These are phyloP conservation scores for Calonectria pauciramosa DNA, from an alignment of 2,329 filamentous ascomycete species.

Conservation along the genomic window DNA sequence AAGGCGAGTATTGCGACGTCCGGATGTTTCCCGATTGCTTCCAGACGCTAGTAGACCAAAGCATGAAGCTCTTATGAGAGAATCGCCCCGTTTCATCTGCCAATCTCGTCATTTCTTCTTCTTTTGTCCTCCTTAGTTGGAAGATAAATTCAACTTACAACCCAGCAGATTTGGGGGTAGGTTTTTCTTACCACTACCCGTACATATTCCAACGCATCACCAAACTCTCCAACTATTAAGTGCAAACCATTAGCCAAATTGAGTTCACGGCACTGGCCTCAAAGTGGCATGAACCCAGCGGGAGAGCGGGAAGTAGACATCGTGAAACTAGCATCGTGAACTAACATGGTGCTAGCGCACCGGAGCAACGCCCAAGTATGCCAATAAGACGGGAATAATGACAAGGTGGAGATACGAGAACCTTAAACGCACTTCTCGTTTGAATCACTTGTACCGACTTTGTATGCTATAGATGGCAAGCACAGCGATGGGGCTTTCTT, in stretches of 20 bases:
- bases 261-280: background rate
- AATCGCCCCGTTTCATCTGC: background rate
- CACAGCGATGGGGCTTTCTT: background rate
- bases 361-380: background rate
- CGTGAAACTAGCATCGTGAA: background rate
- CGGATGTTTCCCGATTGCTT: background rate
- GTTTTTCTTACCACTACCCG: background rate
- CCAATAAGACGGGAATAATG: conserved; percentile 7
- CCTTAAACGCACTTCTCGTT: background rate
- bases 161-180: background rate
- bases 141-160: background rate
- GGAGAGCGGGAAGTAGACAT: background rate
- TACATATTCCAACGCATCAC: background rate
- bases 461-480: too few relatives aligned
- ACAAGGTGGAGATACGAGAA: background rate
- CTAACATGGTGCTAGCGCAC: background rate
- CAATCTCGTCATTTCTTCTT: background rate
- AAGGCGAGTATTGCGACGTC: background rate
- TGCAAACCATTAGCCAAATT: background rate
- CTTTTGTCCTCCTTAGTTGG: background rate
- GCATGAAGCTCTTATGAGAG: background rate
- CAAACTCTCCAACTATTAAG: background rate
- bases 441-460: background rate
- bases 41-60: too few relatives aligned
- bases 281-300: background rate